Percentiles rank a stretch among this genome's conserved stretches.
Evolutionary conservation across 306 rosid species (phyloP).

Genomic region (Citrullus colocynthis): DNA sequence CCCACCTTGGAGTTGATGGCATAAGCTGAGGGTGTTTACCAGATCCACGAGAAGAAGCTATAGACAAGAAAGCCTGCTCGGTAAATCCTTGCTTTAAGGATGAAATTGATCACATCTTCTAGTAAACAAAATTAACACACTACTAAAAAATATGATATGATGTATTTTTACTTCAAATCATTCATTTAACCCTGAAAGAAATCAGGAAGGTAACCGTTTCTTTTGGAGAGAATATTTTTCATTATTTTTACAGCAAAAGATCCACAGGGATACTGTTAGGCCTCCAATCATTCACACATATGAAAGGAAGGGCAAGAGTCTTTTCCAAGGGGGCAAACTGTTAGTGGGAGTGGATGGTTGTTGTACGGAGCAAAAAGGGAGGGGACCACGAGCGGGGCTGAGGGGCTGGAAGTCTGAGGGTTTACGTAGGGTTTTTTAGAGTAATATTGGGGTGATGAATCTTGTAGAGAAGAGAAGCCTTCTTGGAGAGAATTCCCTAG

Average conservation of each 20-base stretch:
- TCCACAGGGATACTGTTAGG: background rate
- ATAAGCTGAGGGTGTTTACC: slow-evolving; percentile 97
- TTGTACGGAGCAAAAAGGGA: too few species aligned
- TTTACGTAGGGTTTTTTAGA: too few species aligned
- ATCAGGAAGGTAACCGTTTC: background rate
- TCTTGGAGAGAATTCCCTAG: too few species aligned
- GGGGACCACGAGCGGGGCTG: too few species aligned
- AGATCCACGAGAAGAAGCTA: slow-evolving; percentile 87
- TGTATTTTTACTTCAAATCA: background rate
- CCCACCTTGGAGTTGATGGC: slow-evolving; percentile 97
- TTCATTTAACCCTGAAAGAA: slow-evolving; percentile 2
- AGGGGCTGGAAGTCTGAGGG: too few species aligned
- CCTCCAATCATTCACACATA: too few species aligned
- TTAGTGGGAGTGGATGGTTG: too few species aligned
- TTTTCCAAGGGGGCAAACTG: too few species aligned
- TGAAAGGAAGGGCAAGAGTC: too few species aligned
- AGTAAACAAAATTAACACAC: background rate
- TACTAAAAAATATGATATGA: background rate
- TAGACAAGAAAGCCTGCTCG: slow-evolving; percentile 8
- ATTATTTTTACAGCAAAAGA: background rate
- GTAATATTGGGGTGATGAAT: too few species aligned
- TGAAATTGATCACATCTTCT: background rate
- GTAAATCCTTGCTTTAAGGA: background rate
- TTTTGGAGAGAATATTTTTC: background rate
- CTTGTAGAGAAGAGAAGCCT: too few species aligned